phyloP scores from a whole-genome alignment of 345 rosid genomes.

The Lumnitzera littorea region DNA sequence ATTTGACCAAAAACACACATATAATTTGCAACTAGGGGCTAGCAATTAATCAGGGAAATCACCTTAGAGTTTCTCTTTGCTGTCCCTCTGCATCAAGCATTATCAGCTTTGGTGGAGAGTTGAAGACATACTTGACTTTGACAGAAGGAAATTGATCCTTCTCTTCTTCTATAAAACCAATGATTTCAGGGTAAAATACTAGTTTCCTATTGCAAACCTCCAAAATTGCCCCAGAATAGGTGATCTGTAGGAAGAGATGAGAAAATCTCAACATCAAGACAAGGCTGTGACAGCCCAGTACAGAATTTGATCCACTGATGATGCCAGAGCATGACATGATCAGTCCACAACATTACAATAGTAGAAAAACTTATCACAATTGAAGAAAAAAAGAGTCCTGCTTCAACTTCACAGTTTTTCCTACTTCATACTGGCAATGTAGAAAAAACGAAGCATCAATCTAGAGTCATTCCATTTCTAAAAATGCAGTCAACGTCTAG shows the following conservation, averaged over 20 bases:
- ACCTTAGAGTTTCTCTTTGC: constrained; percentile 68
- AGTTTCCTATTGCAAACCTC: constrained; percentile 94
- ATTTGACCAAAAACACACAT: not conserved
- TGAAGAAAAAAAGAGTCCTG: too few species aligned
- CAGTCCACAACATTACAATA: too few species aligned
- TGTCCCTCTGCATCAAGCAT: constrained; percentile 77
- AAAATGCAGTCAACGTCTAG: too few species aligned
- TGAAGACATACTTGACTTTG: constrained; percentile 72
- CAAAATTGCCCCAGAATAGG: constrained; percentile 75
- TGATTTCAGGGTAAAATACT: constrained; percentile 90
- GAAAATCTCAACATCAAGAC: not conserved
- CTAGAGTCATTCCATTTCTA: too few species aligned
- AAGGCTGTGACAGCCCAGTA: not conserved
- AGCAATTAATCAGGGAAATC: constrained; percentile 8
- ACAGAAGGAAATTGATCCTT: constrained; percentile 66
- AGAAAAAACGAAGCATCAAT: too few species aligned
- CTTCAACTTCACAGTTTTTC: too few species aligned
- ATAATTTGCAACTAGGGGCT: not conserved
- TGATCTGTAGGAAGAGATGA: constrained; percentile 35
- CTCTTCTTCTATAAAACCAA: constrained; percentile 86
- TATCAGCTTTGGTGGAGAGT: constrained; percentile 91
- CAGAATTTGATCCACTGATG: too few species aligned
- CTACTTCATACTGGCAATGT: too few species aligned
- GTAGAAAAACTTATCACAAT: too few species aligned
- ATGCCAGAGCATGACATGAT: too few species aligned